Evolutionary conservation across 202 grass and related monocot genomes (phyloP), one percentile per base, ranked within the genome.

Genomic region (Schoenoplectus triqueter): DNA sequence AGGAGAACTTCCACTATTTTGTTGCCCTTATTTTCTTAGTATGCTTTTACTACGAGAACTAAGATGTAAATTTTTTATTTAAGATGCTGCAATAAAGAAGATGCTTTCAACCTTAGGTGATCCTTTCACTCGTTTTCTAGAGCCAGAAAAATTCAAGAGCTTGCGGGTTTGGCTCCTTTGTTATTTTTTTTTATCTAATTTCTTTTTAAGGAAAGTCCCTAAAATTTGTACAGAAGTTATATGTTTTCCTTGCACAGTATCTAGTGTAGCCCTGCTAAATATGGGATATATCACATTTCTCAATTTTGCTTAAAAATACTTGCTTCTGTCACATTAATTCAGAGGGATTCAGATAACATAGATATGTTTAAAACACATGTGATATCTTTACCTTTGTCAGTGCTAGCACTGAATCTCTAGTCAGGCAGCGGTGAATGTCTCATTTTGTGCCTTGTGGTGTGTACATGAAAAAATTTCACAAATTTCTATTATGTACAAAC

Each of bases 81-180:
- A 93, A 98, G 96, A 98, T 88, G 87, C 66, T 13, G 93, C 96
- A 66, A 95, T 98, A 76, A 98, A 86, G 87, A 98, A 92, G 84
- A 98, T 98, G 96, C 90, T 98, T 88, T 89, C 88, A 68, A 94
- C 90, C 0, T 84, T 98, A 78, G 84, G 95, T 66, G 96, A 95
- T 54, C 93, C 96, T 52, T 98, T 98, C 89, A 98, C 96, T 84
- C 93, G 96, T 64, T 95, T 98, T 78, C 70, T 98, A 70, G 96
- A 98, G 85, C 96, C 96, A 15, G 96, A 98, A 85, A 98, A 98
- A 88, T 92, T 98, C 76, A 98, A 94, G 86, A 95, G 90, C 49
- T 95, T 98, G 93, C 89, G 90, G 93, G 95, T 98, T 89, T 88
- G 89, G 54, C 14, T 78, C 74, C 54, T 59, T 76, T 44, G 46